Evolutionary conservation across 2,329 filamentous ascomycete genomes (phyloP), one percentile per base, ranked within the genome.

Genomic region (Chaetomiaceae sp.): DNA sequence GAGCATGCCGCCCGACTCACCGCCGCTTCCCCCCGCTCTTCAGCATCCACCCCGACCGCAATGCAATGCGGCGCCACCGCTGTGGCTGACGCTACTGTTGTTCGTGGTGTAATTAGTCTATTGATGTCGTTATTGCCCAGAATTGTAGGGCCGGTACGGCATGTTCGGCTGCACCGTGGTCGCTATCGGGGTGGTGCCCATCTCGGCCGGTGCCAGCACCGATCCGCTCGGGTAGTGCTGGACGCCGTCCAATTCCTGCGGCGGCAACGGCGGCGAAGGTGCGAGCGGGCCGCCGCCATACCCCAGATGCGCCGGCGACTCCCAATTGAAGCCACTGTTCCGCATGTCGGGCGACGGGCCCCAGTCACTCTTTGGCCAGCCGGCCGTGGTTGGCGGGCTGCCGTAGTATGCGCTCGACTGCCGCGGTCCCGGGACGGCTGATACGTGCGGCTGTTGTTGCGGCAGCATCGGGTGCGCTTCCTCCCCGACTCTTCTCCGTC

Each of bases 391-490:
- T 3, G 52, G 47, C 1, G 49, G 49, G 36, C 44, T 48, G 36
- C 40, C 17, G 39, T 46, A 45, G 20, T 53, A 49, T 11, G 46
- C 45, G 22, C 42, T 49, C 11, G 38, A 38, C 4, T 46, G 42
- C 32, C 49, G 29, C 22, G 22, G 22, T 1, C 34, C 38, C 26
- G 33, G 33, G 12, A 11, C 35, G 29, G 29, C 33, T 18, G 35
- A 38, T 22, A 7, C 14, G 12, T 20, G 40, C 5, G 20, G 17
- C 7, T 48, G 48, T 12, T 56, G 50, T n/a, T n/a, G n/a, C n/a
- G 54, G 49, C 12, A 63, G 54, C 59, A 65, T 62, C 6, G 59
- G 60, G 27, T 58, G 60, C 20, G 57, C 56, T 46, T 65, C 60
- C 20, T 63, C 60, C 6, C 49, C 48, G 11, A 49, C 40, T 22